Base-by-base conservation (phyloP, 768 basidiomycete genomes). In the Porpolomopsis calyptriformis region DNA sequence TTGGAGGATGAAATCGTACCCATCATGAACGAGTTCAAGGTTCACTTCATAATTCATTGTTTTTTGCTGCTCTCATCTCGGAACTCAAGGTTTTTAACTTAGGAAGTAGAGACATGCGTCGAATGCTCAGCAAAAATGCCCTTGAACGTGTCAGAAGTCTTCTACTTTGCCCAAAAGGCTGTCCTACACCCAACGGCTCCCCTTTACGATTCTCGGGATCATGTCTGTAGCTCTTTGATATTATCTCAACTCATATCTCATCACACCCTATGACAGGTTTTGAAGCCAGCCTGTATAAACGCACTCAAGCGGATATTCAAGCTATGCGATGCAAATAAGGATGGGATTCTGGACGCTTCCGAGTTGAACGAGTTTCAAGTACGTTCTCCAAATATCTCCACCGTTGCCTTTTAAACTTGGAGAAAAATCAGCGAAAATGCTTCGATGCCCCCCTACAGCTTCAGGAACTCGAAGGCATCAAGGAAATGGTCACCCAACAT, bases 21-120 rank as follows among this genome's bases (percentile, higher is more conserved):
- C 24, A 91, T 99, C 46, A 99, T 98, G 94, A 82, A 85, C 53
- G 94, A 98, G 64, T 99, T 94, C 80, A 99, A 99, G 78, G 92
- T 82, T 57, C 46, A 65, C 56, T 19, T 3, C 9, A 25, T 41
- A 40, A 8, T 41, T 36, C 3, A 22, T 31, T 18, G 10, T 8
- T 18, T 39, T 9, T 22, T 26, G 19, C 43, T 52, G 25, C 46
- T 43, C 38, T 31, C 44, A 27, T 49, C 36, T 44, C 40, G 40
- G 51, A 47, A 42, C 43, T 47, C 27, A 36, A 36, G 41, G 9
- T 14, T 12, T 14, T 34, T 43, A 40, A 4, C 48, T 33, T 53
- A 98, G 94, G 93, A 97, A 76, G 93, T 97, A 45, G 93, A 97
- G 60, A 97, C 94, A 34, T 97, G 93, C 57, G 87, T 98, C 24